phyloP scores from a whole-genome alignment of 768 basidiomycete species.

The Boletus rubropictus region DNA sequence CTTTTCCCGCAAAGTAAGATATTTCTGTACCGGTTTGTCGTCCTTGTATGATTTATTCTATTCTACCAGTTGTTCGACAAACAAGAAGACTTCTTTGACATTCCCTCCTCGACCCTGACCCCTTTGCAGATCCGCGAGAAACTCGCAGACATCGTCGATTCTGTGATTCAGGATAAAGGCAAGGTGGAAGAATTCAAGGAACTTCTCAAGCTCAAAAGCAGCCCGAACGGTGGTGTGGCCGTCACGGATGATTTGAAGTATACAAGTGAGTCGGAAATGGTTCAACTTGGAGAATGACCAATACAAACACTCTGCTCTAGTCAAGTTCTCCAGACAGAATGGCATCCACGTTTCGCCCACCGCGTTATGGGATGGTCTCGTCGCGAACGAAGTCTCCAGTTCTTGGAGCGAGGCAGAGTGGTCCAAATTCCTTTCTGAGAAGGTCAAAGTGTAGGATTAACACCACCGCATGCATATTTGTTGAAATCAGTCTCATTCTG shows the following conservation, averaged over 20 bases:
- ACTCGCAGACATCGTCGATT: slow-evolving; percentile 53
- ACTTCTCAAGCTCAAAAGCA: slow-evolving; percentile 53
- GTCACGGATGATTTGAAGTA: slow-evolving; percentile 88
- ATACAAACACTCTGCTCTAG: slow-evolving; percentile 33
- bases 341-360: slow-evolving; percentile 89
- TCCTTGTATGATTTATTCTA: not conserved
- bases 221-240: slow-evolving; percentile 73
- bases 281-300: not conserved
- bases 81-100: slow-evolving; percentile 78
- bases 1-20: slow-evolving; percentile 59
- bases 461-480: not conserved
- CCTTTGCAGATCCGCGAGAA: slow-evolving; percentile 70
- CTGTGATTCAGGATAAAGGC: slow-evolving; percentile 43
- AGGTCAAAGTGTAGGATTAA: slow-evolving; percentile 37
- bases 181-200: slow-evolving; percentile 53
- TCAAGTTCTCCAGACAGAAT: slow-evolving; percentile 90
- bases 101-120: slow-evolving; percentile 59
- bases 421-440: slow-evolving; percentile 64
- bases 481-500: not conserved
- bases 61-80: slow-evolving; percentile 61
- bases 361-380: slow-evolving; percentile 67
- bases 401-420: slow-evolving; percentile 81
- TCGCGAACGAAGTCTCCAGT: slow-evolving; percentile 70
- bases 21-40: not conserved
- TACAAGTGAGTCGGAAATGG: slow-evolving; percentile 49